Conservation (phyloP, 116 monocot species). For the Cymodocea nodosa region DNA sequence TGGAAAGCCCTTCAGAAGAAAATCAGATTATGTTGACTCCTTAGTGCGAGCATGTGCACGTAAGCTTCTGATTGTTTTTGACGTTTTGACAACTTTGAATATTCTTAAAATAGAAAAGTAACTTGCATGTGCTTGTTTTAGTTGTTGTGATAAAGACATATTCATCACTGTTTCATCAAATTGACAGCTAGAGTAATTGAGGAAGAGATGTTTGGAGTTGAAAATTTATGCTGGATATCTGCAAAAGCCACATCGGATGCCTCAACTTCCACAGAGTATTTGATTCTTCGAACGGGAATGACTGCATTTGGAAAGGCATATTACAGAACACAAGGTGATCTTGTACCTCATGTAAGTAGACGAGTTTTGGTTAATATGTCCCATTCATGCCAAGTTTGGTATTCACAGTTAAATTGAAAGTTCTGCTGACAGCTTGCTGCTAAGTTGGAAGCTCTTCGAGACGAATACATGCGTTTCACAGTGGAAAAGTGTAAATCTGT, state of each 20-base stretch:
- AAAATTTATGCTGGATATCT: conserved; percentile 88
- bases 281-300: conserved; percentile 85
- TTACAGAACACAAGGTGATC: conserved; percentile 63
- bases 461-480: conserved; percentile 80
- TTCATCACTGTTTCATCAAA: not conserved
- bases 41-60: conserved; percentile 79
- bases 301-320: conserved; percentile 83
- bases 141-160: not conserved
- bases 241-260: conserved; percentile 69
- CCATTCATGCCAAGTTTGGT: not conserved
- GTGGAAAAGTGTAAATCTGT: conserved; percentile 64
- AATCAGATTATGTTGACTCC: conserved; percentile 63
- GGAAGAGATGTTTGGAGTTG: conserved; percentile 84
- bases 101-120: no score
- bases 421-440: conserved; percentile 53
- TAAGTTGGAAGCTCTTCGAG: conserved; percentile 68
- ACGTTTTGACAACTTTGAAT: no score
- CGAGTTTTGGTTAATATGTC: not conserved
- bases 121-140: no score
- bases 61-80: conserved; percentile 20
- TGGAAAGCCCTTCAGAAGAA: conserved; percentile 57
- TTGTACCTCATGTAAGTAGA: conserved; percentile 64
- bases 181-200: conserved; percentile 81
- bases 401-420: not conserved
- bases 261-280: conserved; percentile 38